A percentile compares a stretch with the other conserved stretches of the same genome.
These are phyloP conservation scores for Nemania bipapillata DNA, from an alignment of 2,329 filamentous ascomycete species.

Conservation along the genomic window DNA sequence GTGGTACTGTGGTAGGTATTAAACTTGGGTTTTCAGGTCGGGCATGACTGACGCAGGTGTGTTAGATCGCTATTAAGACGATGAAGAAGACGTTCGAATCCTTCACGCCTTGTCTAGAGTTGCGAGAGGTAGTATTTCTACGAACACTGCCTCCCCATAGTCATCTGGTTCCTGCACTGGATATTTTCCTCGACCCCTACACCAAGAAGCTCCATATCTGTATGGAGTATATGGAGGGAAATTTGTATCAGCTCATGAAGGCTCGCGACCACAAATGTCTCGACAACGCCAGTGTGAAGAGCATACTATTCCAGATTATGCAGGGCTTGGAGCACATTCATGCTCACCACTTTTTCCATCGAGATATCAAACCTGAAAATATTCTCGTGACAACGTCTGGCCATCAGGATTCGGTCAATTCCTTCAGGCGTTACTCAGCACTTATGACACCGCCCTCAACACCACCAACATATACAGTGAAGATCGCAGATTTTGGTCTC, in stretches of 20 bases:
- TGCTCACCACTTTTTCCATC: slow-evolving; percentile 96
- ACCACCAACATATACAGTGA: slow-evolving; percentile 92
- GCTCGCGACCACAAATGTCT: slow-evolving; percentile 93
- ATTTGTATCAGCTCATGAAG: slow-evolving; percentile 99
- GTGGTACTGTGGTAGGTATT: slow-evolving; percentile 86
- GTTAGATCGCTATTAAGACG: slow-evolving; percentile 95
- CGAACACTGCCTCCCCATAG: slow-evolving; percentile 86
- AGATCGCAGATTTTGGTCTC: slow-evolving; percentile 97
- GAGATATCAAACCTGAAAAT: slow-evolving; percentile 99
- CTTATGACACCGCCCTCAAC: slow-evolving; percentile 95
- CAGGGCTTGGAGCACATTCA: slow-evolving; percentile 97
- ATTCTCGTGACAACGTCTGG: slow-evolving; percentile 94
- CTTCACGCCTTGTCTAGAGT: slow-evolving; percentile 86
- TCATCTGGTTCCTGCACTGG: slow-evolving; percentile 94
- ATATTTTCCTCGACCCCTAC: slow-evolving; percentile 97
- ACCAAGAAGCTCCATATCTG: slow-evolving; percentile 96
- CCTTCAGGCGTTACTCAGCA: slow-evolving; percentile 91
- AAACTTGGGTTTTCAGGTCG: not conserved
- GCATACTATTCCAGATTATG: slow-evolving; percentile 96
- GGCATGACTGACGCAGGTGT: slow-evolving; percentile 29
- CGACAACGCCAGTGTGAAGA: slow-evolving; percentile 92
- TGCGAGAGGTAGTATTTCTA: slow-evolving; percentile 96
- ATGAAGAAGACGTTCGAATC: slow-evolving; percentile 99
- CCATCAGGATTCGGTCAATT: slow-evolving; percentile 80
- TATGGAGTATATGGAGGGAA: slow-evolving; percentile 99